These are phyloP conservation scores for Cercospora nicotianae DNA, from an alignment of 2,329 filamentous ascomycete genomes.

Conservation along the genomic window DNA sequence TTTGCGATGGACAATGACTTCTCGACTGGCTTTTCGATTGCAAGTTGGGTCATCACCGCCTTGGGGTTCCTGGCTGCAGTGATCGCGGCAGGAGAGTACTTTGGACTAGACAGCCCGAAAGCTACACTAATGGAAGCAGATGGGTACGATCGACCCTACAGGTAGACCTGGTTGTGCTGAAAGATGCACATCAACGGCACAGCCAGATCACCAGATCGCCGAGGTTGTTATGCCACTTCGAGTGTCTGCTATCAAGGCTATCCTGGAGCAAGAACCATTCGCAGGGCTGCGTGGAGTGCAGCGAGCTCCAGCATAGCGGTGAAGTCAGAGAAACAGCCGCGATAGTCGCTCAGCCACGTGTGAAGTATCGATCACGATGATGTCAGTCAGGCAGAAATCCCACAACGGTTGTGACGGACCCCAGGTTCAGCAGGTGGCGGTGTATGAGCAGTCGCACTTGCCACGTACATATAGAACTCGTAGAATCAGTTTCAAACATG, in stretches of 20 bases:
- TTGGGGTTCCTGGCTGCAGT: constrained; percentile 27
- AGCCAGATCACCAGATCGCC: not conserved
- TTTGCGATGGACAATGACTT: constrained; percentile 24
- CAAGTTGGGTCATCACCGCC: constrained; percentile 25
- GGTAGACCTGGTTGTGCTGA: not conserved
- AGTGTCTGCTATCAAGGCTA: not conserved
- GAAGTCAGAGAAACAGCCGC: constrained; percentile 9
- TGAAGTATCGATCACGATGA: constrained; percentile 10
- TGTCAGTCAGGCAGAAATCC: not conserved
- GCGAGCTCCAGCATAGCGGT: constrained; percentile 6
- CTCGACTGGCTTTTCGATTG: constrained; percentile 26
- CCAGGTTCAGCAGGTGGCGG: not conserved
- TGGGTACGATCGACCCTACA: constrained; percentile 8
- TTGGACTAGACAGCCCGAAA: constrained; percentile 22
- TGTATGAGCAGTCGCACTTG: not conserved
- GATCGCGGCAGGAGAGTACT: constrained; percentile 23
- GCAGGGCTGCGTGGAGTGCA: not conserved
- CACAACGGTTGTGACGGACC: not conserved
- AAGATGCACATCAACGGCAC: not conserved
- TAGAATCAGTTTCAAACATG: not conserved
- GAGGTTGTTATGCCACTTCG: not conserved
- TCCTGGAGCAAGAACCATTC: not conserved
- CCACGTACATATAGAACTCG: not conserved
- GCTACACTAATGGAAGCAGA: constrained; percentile 19
- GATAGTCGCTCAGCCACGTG: constrained; percentile 9